phyloP scores from a whole-genome alignment of 2,329 filamentous ascomycete genomes.

The Pleoardoris graminearum region DNA sequence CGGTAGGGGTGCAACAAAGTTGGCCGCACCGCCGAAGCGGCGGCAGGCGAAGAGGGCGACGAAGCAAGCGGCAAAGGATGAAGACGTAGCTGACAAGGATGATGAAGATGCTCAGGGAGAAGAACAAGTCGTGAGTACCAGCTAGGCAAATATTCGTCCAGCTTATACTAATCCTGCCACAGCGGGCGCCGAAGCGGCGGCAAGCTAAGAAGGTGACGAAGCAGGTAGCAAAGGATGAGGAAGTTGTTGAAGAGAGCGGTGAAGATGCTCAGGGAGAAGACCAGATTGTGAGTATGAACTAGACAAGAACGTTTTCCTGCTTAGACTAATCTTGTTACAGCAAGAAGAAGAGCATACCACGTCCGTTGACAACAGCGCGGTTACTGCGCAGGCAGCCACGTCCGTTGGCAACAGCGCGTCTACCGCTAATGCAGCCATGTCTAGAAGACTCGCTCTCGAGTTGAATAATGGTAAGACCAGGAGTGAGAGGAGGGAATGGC shows the following conservation, averaged over 20 bases:
- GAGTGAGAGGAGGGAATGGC: neutral
- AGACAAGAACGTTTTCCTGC: neutral
- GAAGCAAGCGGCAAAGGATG: too few relatives aligned
- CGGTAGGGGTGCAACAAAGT: neutral
- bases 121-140: neutral
- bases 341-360: neutral
- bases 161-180: neutral
- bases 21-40: neutral
- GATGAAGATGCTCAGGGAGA: neutral
- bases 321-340: neutral
- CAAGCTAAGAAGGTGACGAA: neutral
- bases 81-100: neutral
- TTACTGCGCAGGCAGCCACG: too few relatives aligned
- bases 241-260: neutral
- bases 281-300: neutral
- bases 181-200: neutral
- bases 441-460: neutral
- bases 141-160: neutral
- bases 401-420: too few relatives aligned
- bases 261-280: neutral
- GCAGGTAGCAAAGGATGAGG: neutral
- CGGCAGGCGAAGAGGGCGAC: neutral
- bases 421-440: neutral
- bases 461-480: slow-evolving; percentile 17
- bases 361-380: neutral